phyloP scores from a whole-genome alignment of 805 yeast genomes.

The Candida parachauliodes region DNA sequence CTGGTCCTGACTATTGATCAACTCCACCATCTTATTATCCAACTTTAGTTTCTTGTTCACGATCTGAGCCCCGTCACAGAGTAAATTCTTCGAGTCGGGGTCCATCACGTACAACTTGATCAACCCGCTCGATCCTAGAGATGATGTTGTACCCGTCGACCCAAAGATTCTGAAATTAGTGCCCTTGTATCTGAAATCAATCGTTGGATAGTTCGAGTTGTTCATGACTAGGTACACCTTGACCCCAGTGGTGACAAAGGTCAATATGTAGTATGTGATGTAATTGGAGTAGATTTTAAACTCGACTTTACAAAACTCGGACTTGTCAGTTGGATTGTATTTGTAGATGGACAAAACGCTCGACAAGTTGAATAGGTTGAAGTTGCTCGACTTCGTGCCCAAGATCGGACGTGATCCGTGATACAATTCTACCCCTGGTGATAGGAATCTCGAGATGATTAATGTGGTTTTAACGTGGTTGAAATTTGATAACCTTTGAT shows the following conservation, averaged over 20 bases:
- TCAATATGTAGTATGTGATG: conserved; percentile 26
- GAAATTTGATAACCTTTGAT: neutral
- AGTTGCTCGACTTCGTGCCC: neutral
- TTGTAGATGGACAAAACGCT: conserved; percentile 22
- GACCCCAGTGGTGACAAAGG: conserved; percentile 13
- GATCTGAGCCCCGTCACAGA: conserved; percentile 9
- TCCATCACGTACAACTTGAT: conserved; percentile 21
- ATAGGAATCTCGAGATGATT: conserved; percentile 19
- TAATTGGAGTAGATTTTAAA: conserved; percentile 26
- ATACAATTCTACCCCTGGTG: conserved; percentile 10
- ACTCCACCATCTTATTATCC: conserved; percentile 15
- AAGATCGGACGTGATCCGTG: conserved; percentile 5
- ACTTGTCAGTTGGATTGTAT: conserved; percentile 13
- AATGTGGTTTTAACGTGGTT: conserved; percentile 14
- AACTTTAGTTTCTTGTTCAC: conserved; percentile 8
- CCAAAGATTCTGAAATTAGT: conserved; percentile 30
- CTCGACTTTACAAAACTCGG: conserved; percentile 26
- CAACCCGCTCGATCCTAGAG: conserved; percentile 26
- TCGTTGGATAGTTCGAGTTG: conserved; percentile 28
- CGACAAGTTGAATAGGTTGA: conserved; percentile 23
- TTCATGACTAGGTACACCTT: conserved; percentile 20
- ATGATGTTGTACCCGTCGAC: conserved; percentile 30
- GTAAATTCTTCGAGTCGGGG: conserved; percentile 11
- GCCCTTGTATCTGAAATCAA: conserved; percentile 22
- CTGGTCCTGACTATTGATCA: conserved; percentile 20